Conservation (phyloP, 768 basidiomycete species). For the Leccinum barrowsii region DNA sequence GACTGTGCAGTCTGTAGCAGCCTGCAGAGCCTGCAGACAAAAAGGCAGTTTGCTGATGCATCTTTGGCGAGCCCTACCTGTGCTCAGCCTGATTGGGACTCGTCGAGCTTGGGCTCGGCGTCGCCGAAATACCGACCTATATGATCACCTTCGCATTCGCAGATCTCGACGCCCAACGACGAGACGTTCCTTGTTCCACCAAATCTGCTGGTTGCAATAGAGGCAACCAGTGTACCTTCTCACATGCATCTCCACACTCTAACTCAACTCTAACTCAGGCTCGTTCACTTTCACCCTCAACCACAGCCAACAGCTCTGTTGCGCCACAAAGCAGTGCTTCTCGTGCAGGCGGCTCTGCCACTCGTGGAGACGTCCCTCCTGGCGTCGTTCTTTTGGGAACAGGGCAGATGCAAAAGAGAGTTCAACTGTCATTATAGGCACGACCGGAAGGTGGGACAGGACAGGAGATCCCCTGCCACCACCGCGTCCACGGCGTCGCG, state of each 20-base stretch:
- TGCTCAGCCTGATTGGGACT: conserved; percentile 75
- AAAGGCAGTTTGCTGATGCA: neutral
- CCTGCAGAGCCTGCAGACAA: no score
- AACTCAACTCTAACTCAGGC: no score
- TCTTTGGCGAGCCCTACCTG: no score
- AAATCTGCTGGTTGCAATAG: neutral
- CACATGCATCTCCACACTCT: no score
- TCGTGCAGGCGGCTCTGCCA: no score
- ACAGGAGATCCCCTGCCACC: no score
- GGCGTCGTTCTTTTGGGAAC: conserved; percentile 45
- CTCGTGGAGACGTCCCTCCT: conserved; percentile 12
- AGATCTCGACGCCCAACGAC: conserved; percentile 48
- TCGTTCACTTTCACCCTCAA: no score
- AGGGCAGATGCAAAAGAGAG: conserved; percentile 44
- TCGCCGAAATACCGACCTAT: conserved; percentile 39
- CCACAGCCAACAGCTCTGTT: no score
- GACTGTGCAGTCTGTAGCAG: no score
- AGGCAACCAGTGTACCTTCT: no score
- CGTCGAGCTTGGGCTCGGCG: conserved; percentile 46
- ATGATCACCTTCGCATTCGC: conserved; percentile 59
- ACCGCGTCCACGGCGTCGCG: no score
- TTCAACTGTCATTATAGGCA: conserved; percentile 47
- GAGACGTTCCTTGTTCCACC: conserved; percentile 39
- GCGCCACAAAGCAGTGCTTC: no score
- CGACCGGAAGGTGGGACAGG: neutral